phyloP scores from a whole-genome alignment of 1,284 basidiomycete species.

The Fomitopsis palustris region DNA sequence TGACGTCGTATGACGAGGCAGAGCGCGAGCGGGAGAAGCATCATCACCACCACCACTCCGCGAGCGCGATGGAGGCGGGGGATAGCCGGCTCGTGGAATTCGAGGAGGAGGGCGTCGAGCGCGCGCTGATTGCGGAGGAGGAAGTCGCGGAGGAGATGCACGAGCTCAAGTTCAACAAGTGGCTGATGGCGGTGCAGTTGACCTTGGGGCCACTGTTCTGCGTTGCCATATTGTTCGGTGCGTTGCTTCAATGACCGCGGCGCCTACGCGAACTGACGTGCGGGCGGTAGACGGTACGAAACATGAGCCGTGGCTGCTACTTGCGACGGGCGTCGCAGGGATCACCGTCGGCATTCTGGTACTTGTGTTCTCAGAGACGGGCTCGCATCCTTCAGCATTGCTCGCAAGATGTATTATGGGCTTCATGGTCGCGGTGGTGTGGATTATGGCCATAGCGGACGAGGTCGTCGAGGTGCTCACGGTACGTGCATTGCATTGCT shows the following conservation, averaged over 20 bases:
- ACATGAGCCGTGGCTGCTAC: slow-evolving; percentile 52
- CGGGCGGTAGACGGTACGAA: slow-evolving; percentile 46
- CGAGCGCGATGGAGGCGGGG: slow-evolving; percentile 13
- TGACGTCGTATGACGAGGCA: slow-evolving; percentile 48
- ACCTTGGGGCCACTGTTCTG: slow-evolving; percentile 77
- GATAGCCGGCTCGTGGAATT: slow-evolving; percentile 56
- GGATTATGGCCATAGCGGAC: slow-evolving; percentile 96
- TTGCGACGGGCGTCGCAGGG: slow-evolving; percentile 56
- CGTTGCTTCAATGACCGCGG: slow-evolving; percentile 26
- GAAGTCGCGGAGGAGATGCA: slow-evolving; percentile 62
- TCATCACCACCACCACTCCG: background rate
- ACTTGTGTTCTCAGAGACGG: slow-evolving; percentile 58
- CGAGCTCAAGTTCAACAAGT: slow-evolving; percentile 72
- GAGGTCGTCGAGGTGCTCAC: slow-evolving; percentile 88
- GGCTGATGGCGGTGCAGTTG: slow-evolving; percentile 80
- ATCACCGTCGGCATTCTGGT: slow-evolving; percentile 52
- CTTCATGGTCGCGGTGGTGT: slow-evolving; percentile 85
- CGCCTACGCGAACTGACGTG: slow-evolving; percentile 1
- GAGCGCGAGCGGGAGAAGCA: slow-evolving; percentile 45
- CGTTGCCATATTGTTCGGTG: slow-evolving; percentile 71
- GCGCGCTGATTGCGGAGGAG: slow-evolving; percentile 61
- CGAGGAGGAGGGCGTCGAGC: slow-evolving; percentile 66
- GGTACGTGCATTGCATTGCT: slow-evolving; percentile 38
- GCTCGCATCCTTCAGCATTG: slow-evolving; percentile 55
- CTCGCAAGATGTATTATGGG: slow-evolving; percentile 85